A percentile compares a stretch with the other conserved stretches of the same genome.
These are phyloP conservation scores for Scheffersomyces lignicola DNA, from an alignment of 1,139 yeast genomes.

Conservation along the genomic window DNA sequence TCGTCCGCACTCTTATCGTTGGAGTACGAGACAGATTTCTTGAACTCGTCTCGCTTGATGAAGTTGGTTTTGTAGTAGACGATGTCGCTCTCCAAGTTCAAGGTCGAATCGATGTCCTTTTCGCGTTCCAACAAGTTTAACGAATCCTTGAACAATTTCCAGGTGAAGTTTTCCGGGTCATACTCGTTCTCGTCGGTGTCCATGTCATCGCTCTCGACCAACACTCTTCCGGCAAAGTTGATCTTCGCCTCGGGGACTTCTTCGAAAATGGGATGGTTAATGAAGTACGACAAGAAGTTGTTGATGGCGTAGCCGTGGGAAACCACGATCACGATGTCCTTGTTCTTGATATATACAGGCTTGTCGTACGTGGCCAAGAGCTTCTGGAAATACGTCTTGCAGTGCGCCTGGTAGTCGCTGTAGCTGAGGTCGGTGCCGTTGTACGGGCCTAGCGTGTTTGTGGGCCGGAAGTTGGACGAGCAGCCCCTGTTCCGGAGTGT, in stretches of 20 bases:
- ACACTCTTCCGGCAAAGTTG: constrained; percentile 32
- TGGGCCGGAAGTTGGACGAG: constrained; percentile 46
- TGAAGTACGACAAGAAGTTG: constrained; percentile 41
- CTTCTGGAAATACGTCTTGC: constrained; percentile 44
- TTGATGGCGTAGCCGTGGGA: constrained; percentile 47
- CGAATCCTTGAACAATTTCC: constrained; percentile 39
- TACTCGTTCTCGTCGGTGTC: constrained; percentile 9
- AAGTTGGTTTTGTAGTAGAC: constrained; percentile 49
- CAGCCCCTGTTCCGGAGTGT: constrained; percentile 33
- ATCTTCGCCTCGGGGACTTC: constrained; percentile 46
- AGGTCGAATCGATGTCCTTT: constrained; percentile 29
- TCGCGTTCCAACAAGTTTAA: constrained; percentile 26
- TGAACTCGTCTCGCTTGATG: constrained; percentile 37
- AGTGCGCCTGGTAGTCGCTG: constrained; percentile 42
- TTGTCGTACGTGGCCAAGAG: constrained; percentile 47
- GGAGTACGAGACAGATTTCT: no score
- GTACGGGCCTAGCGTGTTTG: constrained; percentile 47
- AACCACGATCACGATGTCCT: constrained; percentile 41
- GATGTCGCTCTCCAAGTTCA: constrained; percentile 45
- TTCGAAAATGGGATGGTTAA: constrained; percentile 47
- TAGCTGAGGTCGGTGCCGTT: constrained; percentile 46
- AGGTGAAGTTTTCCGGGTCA: constrained; percentile 23
- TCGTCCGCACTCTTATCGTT: constrained; percentile 12
- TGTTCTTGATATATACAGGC: constrained; percentile 31
- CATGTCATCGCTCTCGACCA: constrained; percentile 11